Conservation (phyloP, 1,284 basidiomycete species). For the Cutaneotrichosporon spelunceum region DNA sequence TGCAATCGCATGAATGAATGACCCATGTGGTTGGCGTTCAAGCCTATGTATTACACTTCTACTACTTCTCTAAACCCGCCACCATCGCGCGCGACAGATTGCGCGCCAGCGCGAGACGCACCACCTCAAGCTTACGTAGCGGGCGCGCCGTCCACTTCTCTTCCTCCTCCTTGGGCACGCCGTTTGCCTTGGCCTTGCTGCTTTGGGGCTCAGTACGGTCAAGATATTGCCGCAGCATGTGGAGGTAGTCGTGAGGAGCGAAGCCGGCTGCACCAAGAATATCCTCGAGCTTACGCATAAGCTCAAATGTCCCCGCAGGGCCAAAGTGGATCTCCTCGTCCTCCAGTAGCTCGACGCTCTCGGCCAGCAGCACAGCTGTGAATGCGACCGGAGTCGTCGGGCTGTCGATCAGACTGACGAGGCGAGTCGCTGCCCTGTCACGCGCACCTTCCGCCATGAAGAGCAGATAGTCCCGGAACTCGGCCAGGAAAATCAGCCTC, state of each 20-base stretch:
- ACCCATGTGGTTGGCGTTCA: neutral
- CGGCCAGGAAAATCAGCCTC: constrained; percentile 52
- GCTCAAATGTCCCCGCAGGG: constrained; percentile 51
- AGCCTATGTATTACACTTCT: neutral
- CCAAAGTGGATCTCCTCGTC: constrained; percentile 49
- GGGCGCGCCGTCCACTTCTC: constrained; percentile 30
- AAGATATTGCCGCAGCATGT: constrained; percentile 30
- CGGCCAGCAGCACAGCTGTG: constrained; percentile 52
- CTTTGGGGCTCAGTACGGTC: constrained; percentile 5
- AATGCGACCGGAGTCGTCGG: constrained; percentile 52
- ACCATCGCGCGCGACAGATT: constrained; percentile 47
- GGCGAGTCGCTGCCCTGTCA: constrained; percentile 45
- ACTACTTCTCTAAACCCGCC: constrained; percentile 31
- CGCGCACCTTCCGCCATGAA: constrained; percentile 45
- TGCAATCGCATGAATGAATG: neutral
- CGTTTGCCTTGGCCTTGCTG: constrained; percentile 5
- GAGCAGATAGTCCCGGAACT: constrained; percentile 54
- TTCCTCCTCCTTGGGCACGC: constrained; percentile 17
- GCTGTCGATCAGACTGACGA: constrained; percentile 50
- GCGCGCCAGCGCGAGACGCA: constrained; percentile 51
- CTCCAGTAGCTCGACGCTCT: constrained; percentile 51
- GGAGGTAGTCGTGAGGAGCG: constrained; percentile 44
- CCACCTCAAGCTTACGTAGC: constrained; percentile 50
- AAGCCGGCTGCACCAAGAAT: constrained; percentile 41
- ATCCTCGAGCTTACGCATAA: constrained; percentile 53